Evolutionary conservation across 164 flowering plant species (phyloP).

Genomic region (Umbilicus rupestris): DNA sequence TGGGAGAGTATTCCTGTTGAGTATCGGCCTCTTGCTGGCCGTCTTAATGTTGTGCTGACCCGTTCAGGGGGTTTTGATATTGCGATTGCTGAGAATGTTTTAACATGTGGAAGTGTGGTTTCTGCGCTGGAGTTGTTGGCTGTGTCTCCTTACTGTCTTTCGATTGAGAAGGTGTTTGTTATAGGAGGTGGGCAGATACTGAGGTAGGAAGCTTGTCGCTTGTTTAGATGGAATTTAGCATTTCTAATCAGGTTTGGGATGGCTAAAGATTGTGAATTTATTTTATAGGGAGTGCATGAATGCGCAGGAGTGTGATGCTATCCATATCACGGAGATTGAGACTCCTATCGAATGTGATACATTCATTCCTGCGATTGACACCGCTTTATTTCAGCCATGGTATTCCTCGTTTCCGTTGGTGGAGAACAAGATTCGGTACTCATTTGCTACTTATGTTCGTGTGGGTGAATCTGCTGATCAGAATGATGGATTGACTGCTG

Average conservation of each 20-base stretch:
- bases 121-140: constrained; percentile 76
- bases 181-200: constrained; percentile 89
- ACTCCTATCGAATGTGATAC: constrained; percentile 73
- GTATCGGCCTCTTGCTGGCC: constrained; percentile 73
- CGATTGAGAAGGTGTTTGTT: constrained; percentile 76
- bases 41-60: constrained; percentile 85
- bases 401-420: constrained; percentile 62
- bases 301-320: constrained; percentile 72
- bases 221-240: not conserved
- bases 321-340: constrained; percentile 79
- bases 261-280: not conserved
- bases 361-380: constrained; percentile 70
- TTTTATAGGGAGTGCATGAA: constrained; percentile 34
- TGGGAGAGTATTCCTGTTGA: constrained; percentile 84
- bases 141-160: constrained; percentile 63
- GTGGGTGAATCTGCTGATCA: constrained; percentile 26
- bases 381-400: constrained; percentile 68
- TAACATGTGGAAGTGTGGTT: constrained; percentile 71
- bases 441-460: constrained; percentile 68
- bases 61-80: constrained; percentile 75
- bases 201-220: constrained; percentile 31
- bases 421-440: constrained; percentile 55
- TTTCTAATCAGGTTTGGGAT: not conserved
- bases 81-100: constrained; percentile 75
- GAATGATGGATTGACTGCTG: constrained; percentile 20